A percentile compares a stretch with the other conserved stretches of the same genome.
Conservation (phyloP, 2,329 filamentous ascomycete genomes). For the Teratosphaeria gauchensis region DNA sequence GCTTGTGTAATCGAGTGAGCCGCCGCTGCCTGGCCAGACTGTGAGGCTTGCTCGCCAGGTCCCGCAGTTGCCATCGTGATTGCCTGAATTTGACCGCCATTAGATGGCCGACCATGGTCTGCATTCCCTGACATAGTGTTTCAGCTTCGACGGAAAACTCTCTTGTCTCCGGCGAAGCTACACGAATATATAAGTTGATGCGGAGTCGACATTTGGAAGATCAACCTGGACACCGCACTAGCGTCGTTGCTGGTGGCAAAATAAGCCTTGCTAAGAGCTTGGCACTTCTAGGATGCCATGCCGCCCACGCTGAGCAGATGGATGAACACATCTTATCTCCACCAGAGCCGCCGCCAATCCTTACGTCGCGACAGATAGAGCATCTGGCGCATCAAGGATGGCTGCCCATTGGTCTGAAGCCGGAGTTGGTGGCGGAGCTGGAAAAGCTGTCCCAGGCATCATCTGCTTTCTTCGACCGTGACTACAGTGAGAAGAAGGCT, state of each 20-base stretch:
- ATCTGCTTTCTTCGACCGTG: conserved; percentile 4
- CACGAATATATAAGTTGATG: not conserved
- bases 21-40: not conserved
- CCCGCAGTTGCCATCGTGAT: not conserved
- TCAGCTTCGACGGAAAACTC: too few species aligned
- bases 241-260: not conserved
- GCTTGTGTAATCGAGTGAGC: not conserved
- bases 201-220: not conserved
- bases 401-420: conserved; percentile 4
- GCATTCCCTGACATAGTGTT: too few species aligned
- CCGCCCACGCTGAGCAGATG: too few species aligned
- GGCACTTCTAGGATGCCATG: not conserved
- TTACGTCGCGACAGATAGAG: conserved; percentile 2
- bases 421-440: conserved; percentile 1
- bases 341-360: conserved; percentile 9
- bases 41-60: not conserved
- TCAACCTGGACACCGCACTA: not conserved
- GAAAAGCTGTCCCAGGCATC: conserved; percentile 1
- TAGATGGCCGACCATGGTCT: not conserved
- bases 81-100: not conserved
- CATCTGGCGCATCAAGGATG: conserved; percentile 8
- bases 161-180: too few species aligned
- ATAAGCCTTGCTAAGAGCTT: not conserved
- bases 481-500: conserved; percentile 1
- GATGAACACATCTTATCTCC: not conserved